Percentiles rank a stretch among this genome's conserved stretches.
phyloP scores from a whole-genome alignment of 768 basidiomycete genomes.

The Gloeostereum incarnatum region DNA sequence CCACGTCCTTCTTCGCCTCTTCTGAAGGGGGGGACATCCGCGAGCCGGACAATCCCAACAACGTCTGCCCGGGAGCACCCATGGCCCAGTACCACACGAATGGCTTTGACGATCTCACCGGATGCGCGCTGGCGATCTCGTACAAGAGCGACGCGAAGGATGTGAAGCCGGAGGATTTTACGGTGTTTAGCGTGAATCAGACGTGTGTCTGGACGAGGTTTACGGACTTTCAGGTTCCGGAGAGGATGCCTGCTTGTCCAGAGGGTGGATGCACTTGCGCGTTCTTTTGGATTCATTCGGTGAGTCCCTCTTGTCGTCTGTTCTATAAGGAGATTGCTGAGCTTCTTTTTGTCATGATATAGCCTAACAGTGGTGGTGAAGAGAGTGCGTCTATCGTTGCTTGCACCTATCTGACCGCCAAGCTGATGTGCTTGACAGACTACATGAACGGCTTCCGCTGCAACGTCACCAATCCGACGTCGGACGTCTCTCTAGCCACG shows the following conservation, averaged over 20 bases:
- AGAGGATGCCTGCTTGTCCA: constrained; percentile 59
- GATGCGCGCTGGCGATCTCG: constrained; percentile 68
- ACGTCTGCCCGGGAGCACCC: constrained; percentile 40
- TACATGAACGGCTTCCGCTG: constrained; percentile 76
- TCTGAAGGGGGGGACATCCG: constrained; percentile 46
- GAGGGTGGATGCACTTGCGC: constrained; percentile 56
- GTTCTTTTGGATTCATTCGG: constrained; percentile 68
- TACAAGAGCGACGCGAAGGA: constrained; percentile 53
- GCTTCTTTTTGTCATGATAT: not conserved
- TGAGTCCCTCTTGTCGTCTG: constrained; percentile 12
- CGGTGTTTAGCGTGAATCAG: constrained; percentile 67
- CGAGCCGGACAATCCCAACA: constrained; percentile 33
- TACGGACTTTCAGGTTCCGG: constrained; percentile 63
- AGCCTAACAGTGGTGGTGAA: constrained; percentile 48
- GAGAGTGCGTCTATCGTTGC: constrained; percentile 34
- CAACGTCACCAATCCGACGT: constrained; percentile 44
- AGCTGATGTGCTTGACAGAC: constrained; percentile 21
- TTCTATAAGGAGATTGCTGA: not conserved
- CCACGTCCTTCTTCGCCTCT: constrained; percentile 46
- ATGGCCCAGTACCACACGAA: constrained; percentile 44
- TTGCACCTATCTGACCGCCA: not conserved
- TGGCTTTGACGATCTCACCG: constrained; percentile 42
- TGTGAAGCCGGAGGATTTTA: constrained; percentile 61
- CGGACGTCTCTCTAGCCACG: constrained; percentile 39
- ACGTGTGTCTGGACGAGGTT: constrained; percentile 66